Conservation (phyloP, 805 yeast genomes). For the Priceomyces castillae region DNA sequence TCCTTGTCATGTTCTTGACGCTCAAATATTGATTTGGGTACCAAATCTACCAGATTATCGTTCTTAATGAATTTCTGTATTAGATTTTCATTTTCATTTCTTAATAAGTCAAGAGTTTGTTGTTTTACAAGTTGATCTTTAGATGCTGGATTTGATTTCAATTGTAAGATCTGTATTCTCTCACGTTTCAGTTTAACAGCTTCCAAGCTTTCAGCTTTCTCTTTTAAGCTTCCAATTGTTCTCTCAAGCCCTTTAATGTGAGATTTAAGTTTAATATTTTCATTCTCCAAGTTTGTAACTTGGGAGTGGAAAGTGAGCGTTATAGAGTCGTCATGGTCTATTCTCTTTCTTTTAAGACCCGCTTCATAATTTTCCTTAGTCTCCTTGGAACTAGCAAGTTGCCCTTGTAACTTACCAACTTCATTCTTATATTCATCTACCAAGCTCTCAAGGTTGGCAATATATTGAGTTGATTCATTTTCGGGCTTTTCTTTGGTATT, state of each 20-base stretch:
- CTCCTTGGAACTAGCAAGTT: slow-evolving; percentile 17
- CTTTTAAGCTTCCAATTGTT: slow-evolving; percentile 32
- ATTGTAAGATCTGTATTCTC: slow-evolving; percentile 51
- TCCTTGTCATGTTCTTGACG: slow-evolving; percentile 55
- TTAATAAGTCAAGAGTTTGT: slow-evolving; percentile 47
- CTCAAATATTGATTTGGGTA: slow-evolving; percentile 66
- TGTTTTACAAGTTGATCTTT: slow-evolving; percentile 61
- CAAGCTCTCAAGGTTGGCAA: slow-evolving; percentile 43
- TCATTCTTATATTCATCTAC: slow-evolving; percentile 57
- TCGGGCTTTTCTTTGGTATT: slow-evolving; percentile 22
- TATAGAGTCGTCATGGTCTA: slow-evolving; percentile 17
- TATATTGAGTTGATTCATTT: slow-evolving; percentile 31
- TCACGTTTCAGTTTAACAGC: slow-evolving; percentile 18
- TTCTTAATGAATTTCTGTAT: slow-evolving; percentile 25
- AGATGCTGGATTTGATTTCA: slow-evolving; percentile 62
- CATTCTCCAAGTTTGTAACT: slow-evolving; percentile 32
- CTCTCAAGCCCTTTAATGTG: slow-evolving; percentile 35
- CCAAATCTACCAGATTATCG: slow-evolving; percentile 20
- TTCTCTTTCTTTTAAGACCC: slow-evolving; percentile 25
- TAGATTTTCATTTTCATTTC: slow-evolving; percentile 59
- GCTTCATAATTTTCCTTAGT: slow-evolving; percentile 15
- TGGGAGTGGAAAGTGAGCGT: slow-evolving; percentile 9
- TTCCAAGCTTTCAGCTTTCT: slow-evolving; percentile 29
- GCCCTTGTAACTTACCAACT: slow-evolving; percentile 42
- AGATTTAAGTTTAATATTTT: slow-evolving; percentile 38